phyloP scores from a whole-genome alignment of 225 moss, liverwort and hornwort species.

The Ulota crispa region DNA sequence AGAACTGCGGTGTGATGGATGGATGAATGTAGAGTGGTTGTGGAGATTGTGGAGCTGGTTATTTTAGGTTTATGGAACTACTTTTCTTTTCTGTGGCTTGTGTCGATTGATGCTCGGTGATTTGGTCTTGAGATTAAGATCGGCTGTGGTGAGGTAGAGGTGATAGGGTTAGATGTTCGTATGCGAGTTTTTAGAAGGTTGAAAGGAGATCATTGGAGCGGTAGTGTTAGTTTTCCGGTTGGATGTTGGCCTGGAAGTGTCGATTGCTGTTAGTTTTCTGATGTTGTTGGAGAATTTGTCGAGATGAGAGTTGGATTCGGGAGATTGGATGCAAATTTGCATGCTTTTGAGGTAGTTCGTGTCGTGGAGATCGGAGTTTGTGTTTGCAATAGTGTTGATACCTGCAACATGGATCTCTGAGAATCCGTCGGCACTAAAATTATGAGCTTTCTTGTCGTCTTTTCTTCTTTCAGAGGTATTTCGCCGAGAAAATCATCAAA shows the following conservation, averaged over 20 bases:
- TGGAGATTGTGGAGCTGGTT: neutral
- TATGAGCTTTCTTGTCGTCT: neutral
- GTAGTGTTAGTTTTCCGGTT: constrained; percentile 3
- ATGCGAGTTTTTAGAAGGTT: neutral
- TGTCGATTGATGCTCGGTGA: neutral
- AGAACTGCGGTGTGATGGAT: neutral
- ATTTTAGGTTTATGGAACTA: constrained; percentile 9
- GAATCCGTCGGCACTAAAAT: constrained; percentile 10
- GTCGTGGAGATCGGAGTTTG: neutral
- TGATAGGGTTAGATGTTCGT: neutral
- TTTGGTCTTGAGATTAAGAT: neutral
- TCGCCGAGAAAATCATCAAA: neutral
- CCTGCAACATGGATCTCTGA: neutral
- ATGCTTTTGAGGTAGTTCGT: neutral
- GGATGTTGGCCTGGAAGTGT: neutral
- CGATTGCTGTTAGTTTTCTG: constrained; percentile 9
- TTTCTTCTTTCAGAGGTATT: neutral
- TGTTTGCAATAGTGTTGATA: neutral
- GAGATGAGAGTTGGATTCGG: neutral
- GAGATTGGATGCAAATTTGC: neutral
- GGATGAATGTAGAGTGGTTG: constrained; percentile 7
- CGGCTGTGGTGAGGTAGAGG: neutral
- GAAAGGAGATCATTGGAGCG: neutral
- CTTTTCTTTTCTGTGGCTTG: neutral
- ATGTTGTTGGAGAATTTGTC: neutral